Conservation (phyloP, 345 rosid genomes). For the Salix caprea region DNA sequence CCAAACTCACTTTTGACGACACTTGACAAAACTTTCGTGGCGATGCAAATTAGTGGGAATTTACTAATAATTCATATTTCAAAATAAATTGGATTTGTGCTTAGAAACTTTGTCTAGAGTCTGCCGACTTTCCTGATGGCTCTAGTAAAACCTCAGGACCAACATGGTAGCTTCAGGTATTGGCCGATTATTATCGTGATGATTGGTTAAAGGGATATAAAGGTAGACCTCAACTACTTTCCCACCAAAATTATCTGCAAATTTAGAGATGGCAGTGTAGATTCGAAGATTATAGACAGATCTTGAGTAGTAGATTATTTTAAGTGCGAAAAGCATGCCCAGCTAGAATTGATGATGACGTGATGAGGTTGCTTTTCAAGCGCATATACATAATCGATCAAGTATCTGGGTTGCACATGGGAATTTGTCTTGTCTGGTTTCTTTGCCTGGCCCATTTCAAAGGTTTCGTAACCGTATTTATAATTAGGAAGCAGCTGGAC, state of each 20-base stretch:
- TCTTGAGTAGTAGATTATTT: not conserved
- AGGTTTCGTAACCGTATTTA: slow-evolving; percentile 10
- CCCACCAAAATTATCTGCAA: not conserved
- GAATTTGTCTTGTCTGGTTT: slow-evolving; percentile 2
- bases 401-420: slow-evolving; percentile 27
- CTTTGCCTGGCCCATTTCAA: slow-evolving; percentile 4
- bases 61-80: no score
- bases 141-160: no score
- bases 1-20: no score
- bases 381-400: not conserved
- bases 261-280: not conserved
- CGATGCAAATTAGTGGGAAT: no score
- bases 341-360: not conserved
- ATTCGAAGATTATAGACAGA: not conserved
- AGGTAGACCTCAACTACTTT: not conserved
- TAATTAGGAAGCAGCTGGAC: slow-evolving; percentile 31
- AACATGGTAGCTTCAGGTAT: no score
- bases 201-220: no score
- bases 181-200: no score
- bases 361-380: not conserved
- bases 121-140: no score
- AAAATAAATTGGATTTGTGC: no score
- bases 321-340: not conserved
- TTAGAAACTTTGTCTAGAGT: no score
- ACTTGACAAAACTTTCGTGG: no score